Conservation (phyloP, 176 grass and related monocot species). For the Musa beccarii region DNA sequence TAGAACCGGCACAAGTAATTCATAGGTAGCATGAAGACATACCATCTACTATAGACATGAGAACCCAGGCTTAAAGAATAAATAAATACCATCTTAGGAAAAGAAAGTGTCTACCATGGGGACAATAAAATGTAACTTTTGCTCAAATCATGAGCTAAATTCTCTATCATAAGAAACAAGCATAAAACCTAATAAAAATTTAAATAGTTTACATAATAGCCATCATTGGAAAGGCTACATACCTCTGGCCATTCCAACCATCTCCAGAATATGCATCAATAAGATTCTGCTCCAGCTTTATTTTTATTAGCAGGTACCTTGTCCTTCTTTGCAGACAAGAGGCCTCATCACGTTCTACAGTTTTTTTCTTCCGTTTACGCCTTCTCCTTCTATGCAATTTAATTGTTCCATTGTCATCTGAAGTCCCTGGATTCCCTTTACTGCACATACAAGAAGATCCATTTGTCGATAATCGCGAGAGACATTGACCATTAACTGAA, state of each 20-base stretch:
- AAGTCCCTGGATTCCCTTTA: conserved; percentile 23
- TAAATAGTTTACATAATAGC: neutral
- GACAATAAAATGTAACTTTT: neutral
- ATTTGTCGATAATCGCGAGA: conserved; percentile 1
- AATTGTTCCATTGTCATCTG: conserved; percentile 31
- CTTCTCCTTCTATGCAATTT: conserved; percentile 28
- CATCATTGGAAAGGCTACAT: neutral
- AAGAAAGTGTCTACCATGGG: neutral
- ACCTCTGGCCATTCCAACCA: conserved; percentile 98
- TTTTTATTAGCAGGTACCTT: conserved; percentile 72
- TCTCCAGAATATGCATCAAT: conserved; percentile 92
- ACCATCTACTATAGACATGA: neutral
- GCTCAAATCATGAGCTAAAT: neutral
- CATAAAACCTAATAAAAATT: neutral
- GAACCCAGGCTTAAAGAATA: neutral
- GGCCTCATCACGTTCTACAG: conserved; percentile 52
- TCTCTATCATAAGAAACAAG: neutral
- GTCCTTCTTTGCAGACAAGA: conserved; percentile 73
- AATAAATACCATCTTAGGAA: neutral
- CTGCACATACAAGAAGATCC: neutral
- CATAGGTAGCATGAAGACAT: neutral
- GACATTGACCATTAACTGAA: conserved; percentile 13
- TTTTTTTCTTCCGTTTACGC: conserved; percentile 43
- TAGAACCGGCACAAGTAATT: neutral
- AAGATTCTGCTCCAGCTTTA: conserved; percentile 82